Percentiles rank a stretch among this genome's conserved stretches.
phyloP scores from a whole-genome alignment of 805 yeast genomes.

The Komagataella ulmi region DNA sequence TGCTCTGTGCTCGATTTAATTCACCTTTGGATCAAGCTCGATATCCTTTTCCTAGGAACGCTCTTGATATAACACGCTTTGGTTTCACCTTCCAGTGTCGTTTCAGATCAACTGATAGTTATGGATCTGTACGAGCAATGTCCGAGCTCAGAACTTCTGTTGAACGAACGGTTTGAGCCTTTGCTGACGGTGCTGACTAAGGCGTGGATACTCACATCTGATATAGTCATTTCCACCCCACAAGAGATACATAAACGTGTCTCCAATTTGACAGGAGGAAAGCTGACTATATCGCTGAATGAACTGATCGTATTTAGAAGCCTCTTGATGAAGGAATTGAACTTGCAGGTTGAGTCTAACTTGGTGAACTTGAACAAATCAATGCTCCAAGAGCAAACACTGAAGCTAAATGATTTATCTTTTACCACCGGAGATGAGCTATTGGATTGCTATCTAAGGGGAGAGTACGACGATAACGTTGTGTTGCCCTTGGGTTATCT shows the following conservation, averaged over 20 bases:
- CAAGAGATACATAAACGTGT: background rate
- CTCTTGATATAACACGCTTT: background rate
- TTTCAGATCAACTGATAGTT: background rate
- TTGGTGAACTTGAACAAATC: background rate
- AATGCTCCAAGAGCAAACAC: background rate
- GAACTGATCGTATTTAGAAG: background rate
- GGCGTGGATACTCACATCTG: background rate
- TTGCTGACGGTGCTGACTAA: background rate
- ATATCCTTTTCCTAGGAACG: background rate
- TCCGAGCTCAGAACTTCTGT: conserved; percentile 3
- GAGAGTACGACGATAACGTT: conserved; percentile 25
- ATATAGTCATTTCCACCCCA: background rate
- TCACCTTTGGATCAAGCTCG: background rate
- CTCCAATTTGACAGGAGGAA: background rate
- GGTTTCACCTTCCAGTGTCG: background rate
- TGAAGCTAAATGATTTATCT: background rate
- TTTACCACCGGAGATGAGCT: conserved; percentile 41
- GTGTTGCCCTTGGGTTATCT: conserved; percentile 32
- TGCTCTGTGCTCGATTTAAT: background rate
- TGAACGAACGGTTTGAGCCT: conserved; percentile 3
- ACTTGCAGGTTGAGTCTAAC: background rate
- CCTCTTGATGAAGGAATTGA: background rate
- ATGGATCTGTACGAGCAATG: conserved; percentile 8
- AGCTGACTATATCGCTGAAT: background rate
- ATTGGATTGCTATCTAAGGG: conserved; percentile 36